Conservation (phyloP, 1,139 yeast species). For the Saccharomyces hybrid region DNA sequence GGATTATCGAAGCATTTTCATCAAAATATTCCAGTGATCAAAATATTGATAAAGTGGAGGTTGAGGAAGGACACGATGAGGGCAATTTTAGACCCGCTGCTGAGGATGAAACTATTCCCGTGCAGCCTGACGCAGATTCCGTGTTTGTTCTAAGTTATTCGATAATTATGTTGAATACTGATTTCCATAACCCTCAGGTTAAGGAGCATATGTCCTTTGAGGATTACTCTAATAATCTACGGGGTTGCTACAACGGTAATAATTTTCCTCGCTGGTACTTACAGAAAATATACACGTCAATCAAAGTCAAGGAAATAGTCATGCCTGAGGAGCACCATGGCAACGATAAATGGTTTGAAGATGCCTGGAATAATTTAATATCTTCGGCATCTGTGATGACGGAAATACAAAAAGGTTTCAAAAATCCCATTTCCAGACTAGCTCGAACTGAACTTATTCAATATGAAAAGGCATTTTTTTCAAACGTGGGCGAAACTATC, state of each 20-base stretch:
- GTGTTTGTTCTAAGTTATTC: slow-evolving; percentile 66
- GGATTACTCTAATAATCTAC: slow-evolving; percentile 67
- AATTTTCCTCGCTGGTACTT: slow-evolving; percentile 84
- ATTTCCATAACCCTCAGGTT: slow-evolving; percentile 66
- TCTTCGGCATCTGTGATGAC: slow-evolving; percentile 38
- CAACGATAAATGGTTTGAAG: slow-evolving; percentile 80
- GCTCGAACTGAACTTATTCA: slow-evolving; percentile 27
- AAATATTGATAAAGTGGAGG: slow-evolving; percentile 23
- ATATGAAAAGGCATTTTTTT: slow-evolving; percentile 66
- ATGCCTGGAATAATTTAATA: slow-evolving; percentile 78
- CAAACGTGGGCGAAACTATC: slow-evolving; percentile 50
- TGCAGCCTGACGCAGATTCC: slow-evolving; percentile 62
- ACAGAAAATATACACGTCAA: slow-evolving; percentile 68
- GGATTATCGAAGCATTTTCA: slow-evolving; percentile 80
- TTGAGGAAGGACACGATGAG: too few relatives aligned
- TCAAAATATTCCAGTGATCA: slow-evolving; percentile 64
- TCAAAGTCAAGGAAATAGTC: slow-evolving; percentile 77
- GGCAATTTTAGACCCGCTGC: too few relatives aligned
- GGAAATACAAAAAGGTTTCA: slow-evolving; percentile 18
- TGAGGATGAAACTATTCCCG: slow-evolving; percentile 29
- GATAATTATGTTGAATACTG: slow-evolving; percentile 67
- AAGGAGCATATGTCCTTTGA: slow-evolving; percentile 80
- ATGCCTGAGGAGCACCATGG: slow-evolving; percentile 95
- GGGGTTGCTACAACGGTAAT: slow-evolving; percentile 63
- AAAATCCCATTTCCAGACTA: slow-evolving; percentile 21